Percentiles rank a stretch among this genome's conserved stretches.
These are phyloP conservation scores for Exophiala viscosa DNA, from an alignment of 2,329 filamentous ascomycete genomes.

Conservation along the genomic window DNA sequence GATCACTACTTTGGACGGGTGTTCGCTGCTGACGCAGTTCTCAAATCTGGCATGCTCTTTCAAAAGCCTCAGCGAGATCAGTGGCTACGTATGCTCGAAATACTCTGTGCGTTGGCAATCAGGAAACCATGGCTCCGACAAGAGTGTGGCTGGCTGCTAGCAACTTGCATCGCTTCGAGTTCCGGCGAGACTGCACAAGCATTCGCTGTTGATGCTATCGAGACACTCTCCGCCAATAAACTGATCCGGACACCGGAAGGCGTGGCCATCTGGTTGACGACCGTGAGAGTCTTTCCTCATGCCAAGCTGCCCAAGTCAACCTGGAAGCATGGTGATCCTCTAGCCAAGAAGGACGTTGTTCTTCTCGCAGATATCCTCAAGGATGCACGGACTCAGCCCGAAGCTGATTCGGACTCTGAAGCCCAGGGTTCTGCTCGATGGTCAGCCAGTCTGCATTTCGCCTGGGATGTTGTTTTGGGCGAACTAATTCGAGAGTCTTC, in stretches of 20 bases:
- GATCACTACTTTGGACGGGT: slow-evolving; percentile 81
- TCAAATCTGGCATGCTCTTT: slow-evolving; percentile 73
- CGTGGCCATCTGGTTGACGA: slow-evolving; percentile 79
- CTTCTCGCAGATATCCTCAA: slow-evolving; percentile 74
- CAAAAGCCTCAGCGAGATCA: slow-evolving; percentile 49
- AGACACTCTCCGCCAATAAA: slow-evolving; percentile 60
- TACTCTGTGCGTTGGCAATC: slow-evolving; percentile 68
- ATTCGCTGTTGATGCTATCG: slow-evolving; percentile 60
- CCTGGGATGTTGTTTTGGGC: slow-evolving; percentile 75
- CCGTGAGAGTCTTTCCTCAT: slow-evolving; percentile 60
- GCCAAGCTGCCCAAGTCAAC: slow-evolving; percentile 64
- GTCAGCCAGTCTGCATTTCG: slow-evolving; percentile 78
- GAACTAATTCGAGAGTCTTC: slow-evolving; percentile 24
- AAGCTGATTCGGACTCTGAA: slow-evolving; percentile 31
- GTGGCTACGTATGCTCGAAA: slow-evolving; percentile 61
- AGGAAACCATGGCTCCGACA: slow-evolving; percentile 87
- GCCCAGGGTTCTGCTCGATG: slow-evolving; percentile 61
- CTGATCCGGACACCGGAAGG: slow-evolving; percentile 81
- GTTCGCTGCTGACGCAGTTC: slow-evolving; percentile 81
- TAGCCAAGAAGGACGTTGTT: slow-evolving; percentile 64
- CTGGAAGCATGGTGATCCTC: slow-evolving; percentile 70
- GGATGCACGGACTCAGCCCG: slow-evolving; percentile 49
- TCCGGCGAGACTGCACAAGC: slow-evolving; percentile 28
- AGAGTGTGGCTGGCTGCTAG: slow-evolving; percentile 79
- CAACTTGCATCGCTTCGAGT: slow-evolving; percentile 33